Evolutionary conservation across 257 asterid genomes (phyloP).

Genomic region (Eucommia ulmoides): DNA sequence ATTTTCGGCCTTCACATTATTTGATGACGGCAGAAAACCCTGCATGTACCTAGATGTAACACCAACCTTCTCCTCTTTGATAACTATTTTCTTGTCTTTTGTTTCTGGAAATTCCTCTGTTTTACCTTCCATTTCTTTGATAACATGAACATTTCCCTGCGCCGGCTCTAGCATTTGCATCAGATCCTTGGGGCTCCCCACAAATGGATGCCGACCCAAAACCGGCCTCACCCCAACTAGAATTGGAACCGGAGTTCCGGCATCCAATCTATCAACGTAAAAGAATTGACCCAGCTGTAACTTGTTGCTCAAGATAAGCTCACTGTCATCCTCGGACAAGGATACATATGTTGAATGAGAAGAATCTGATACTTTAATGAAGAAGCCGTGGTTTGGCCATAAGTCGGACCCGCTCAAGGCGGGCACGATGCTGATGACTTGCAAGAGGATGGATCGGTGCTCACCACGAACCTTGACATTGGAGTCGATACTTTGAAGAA

Average conservation of each 20-base stretch:
- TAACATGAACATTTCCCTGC: conserved; percentile 20
- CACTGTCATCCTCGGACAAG: conserved; percentile 47
- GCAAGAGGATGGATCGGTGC: conserved; percentile 51
- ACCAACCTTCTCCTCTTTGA: conserved; percentile 64
- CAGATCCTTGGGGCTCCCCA: conserved; percentile 74
- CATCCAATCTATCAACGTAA: conserved; percentile 64
- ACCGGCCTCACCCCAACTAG: conserved; percentile 63
- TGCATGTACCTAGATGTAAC: conserved; percentile 80
- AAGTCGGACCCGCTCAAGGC: conserved; percentile 62
- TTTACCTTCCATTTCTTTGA: conserved; percentile 12
- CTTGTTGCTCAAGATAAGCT: conserved; percentile 67
- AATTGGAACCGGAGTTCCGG: conserved; percentile 61
- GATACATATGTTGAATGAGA: conserved; percentile 81
- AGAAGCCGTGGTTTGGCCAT: conserved; percentile 80
- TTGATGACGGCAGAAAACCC: conserved; percentile 38
- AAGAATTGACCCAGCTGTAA: conserved; percentile 69
- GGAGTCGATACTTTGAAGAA: conserved; percentile 59
- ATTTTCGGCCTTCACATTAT: conserved; percentile 21
- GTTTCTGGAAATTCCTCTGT: conserved; percentile 8
- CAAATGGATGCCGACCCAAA: conserved; percentile 69
- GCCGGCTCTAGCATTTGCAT: conserved; percentile 61
- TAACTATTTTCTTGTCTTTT: conserved; percentile 48
- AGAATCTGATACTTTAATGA: conserved; percentile 81
- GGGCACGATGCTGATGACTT: conserved; percentile 80
- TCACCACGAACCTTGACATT: conserved; percentile 61